Conservation (phyloP, 2,329 filamentous ascomycete species). For the Aureobasidium sp. region DNA sequence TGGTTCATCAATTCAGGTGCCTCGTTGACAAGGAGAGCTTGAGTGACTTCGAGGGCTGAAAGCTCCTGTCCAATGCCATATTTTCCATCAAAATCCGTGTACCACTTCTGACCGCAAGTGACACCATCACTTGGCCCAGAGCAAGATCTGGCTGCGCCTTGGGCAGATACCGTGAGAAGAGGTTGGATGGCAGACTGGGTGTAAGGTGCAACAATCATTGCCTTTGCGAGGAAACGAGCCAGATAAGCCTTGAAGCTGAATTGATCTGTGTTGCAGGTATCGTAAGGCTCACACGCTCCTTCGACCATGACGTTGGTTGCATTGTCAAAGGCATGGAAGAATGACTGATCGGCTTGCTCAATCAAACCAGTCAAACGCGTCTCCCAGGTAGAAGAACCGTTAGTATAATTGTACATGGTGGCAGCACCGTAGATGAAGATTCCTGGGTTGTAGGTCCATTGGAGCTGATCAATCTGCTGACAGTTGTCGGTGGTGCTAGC, state of each 20-base stretch:
- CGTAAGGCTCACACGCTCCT: constrained; percentile 50
- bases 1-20: constrained; percentile 7
- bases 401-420: constrained; percentile 47
- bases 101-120: constrained; percentile 40
- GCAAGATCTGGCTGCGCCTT: constrained; percentile 36
- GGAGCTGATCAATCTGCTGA: constrained; percentile 33
- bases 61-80: constrained; percentile 37
- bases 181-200: constrained; percentile 30
- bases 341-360: constrained; percentile 34
- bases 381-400: constrained; percentile 36
- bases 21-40: constrained; percentile 28
- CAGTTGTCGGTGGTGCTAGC: constrained; percentile 37
- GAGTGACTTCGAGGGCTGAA: constrained; percentile 36
- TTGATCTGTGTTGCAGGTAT: constrained; percentile 60
- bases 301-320: constrained; percentile 53
- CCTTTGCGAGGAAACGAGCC: constrained; percentile 51
- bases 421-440: constrained; percentile 48
- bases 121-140: constrained; percentile 31
- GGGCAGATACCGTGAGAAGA: constrained; percentile 32
- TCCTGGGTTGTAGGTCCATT: constrained; percentile 43
- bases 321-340: constrained; percentile 48
- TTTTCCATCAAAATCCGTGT: constrained; percentile 33
- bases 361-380: constrained; percentile 52
- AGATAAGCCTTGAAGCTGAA: constrained; percentile 70
- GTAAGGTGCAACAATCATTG: constrained; percentile 35